Evolutionary conservation across 1,284 basidiomycete species (phyloP).

Genomic region (Ceratobasidium sp.): DNA sequence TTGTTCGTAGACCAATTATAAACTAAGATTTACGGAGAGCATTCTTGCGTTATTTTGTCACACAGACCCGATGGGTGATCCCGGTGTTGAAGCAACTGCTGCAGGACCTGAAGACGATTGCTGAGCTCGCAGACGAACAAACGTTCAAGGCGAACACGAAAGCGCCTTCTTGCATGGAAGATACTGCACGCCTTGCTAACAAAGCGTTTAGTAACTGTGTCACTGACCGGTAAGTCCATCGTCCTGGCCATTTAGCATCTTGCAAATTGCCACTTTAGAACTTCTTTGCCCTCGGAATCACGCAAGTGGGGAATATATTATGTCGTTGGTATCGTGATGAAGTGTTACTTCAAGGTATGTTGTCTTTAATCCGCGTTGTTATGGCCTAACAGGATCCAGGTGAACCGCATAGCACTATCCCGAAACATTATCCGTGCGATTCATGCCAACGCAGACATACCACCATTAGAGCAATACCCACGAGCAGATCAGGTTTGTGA

Average conservation of each 20-base stretch:
- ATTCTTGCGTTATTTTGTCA: constrained; percentile 76
- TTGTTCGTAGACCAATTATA: background rate
- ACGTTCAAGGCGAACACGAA: constrained; percentile 62
- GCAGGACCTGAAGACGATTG: constrained; percentile 78
- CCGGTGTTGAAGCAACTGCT: constrained; percentile 79
- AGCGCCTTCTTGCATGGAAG: constrained; percentile 78
- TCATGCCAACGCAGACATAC: constrained; percentile 82
- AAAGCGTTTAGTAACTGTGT: constrained; percentile 92
- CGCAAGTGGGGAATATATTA: constrained; percentile 94
- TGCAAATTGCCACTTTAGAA: constrained; percentile 51
- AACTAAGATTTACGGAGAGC: constrained; percentile 53
- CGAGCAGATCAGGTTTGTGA: constrained; percentile 78
- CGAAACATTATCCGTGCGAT: constrained; percentile 92
- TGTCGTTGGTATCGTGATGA: constrained; percentile 88
- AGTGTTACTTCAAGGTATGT: constrained; percentile 89
- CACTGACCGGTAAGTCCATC: constrained; percentile 72
- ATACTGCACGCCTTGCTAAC: constrained; percentile 86
- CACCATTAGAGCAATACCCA: constrained; percentile 75
- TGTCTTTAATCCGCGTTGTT: constrained; percentile 38
- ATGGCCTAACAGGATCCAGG: constrained; percentile 54
- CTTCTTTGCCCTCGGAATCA: constrained; percentile 72
- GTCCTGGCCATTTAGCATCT: constrained; percentile 24
- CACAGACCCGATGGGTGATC: constrained; percentile 81
- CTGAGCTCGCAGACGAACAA: constrained; percentile 68
- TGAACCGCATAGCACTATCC: constrained; percentile 87